Base-by-base conservation (phyloP, 768 basidiomycete genomes). In the Tricholomella constricta region DNA sequence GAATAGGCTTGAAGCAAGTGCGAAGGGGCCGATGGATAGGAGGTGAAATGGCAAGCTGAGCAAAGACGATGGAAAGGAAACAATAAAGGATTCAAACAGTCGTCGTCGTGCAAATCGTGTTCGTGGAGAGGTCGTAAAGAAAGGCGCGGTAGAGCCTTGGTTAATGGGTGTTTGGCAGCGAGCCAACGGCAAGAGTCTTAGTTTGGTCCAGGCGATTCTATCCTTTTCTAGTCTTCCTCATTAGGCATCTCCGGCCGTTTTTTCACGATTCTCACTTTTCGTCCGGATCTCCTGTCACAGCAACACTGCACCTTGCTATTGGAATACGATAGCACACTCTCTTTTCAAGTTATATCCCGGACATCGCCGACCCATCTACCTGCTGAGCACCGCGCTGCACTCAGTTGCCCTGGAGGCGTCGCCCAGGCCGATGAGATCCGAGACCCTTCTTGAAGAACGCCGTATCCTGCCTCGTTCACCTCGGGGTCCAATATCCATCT, bases 31-130 rank as follows among this genome's bases (percentile, higher is more conserved):
- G 62, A 60, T 62, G 61, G 65, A 70, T 64, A 67, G 65, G 64
- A 65, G 62, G 56, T 59, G 67, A 59, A 69, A 62, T 59, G 61
- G 55, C 59, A 61, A 56, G 60, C 57, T 55, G 38, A 58, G 48
- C 26, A 57, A 58, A 37, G 55, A 48, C 50, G 51, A 67, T 70
- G 65, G 71, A 73, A 67, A 72, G 72, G 71, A 72, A 71, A 76
- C 70, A 71, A 68, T 63, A 72, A 71, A 69, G 72, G 67, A 71
- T 60, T 56, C 48, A 59, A 57, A 48, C 54, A 45, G 56, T 53
- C 53, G 75, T 74, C 69, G 86, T 86, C 85, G 86, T 86, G 75
- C 76, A 78, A 74, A 52, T 65, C 66, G 66, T 67, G 69, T 63
- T 64, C 64, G 66, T 67, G 66, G 69, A 76, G 60, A 72, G 75